These are phyloP conservation scores for Cyclospora cayetanensis DNA, from an alignment of 169 alveolate genomes.

Conservation along the genomic window DNA sequence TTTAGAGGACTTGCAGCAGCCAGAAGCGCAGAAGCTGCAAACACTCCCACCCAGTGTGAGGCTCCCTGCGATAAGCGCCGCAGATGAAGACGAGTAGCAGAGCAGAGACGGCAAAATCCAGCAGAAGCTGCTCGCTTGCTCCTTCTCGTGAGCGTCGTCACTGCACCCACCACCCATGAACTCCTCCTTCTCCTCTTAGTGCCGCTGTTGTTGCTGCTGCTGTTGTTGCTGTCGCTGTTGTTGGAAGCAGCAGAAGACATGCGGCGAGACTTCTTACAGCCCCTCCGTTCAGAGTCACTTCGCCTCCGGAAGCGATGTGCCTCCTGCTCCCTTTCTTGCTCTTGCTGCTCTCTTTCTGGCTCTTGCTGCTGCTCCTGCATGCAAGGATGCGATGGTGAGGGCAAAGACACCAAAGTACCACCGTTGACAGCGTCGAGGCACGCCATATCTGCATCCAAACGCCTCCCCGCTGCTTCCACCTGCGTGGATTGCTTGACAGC, in stretches of 20 bases:
- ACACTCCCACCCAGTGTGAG: background rate
- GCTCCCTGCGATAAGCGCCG: background rate
- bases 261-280: conserved; percentile 26
- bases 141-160: background rate
- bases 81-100: background rate
- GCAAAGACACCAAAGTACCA: too few species aligned
- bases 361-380: conserved; percentile 36
- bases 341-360: background rate
- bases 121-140: conserved; percentile 28
- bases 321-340: background rate
- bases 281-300: background rate
- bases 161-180: background rate
- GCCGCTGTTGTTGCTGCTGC: conserved; percentile 36
- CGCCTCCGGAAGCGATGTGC: background rate
- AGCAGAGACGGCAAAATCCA: background rate
- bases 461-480: too few species aligned
- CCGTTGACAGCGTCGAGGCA: too few species aligned
- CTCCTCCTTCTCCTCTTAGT: conserved; percentile 31
- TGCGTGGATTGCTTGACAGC: too few species aligned
- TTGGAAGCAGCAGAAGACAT: background rate
- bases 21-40: conserved; percentile 23
- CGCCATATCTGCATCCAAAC: too few species aligned
- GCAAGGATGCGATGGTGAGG: too few species aligned
- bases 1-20: conserved; percentile 33
- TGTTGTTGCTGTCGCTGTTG: conserved; percentile 21